Evolutionary conservation across 2,329 filamentous ascomycete species (phyloP), one percentile per base, ranked within the genome.

Genomic region (Amylocarpus encephaloides): DNA sequence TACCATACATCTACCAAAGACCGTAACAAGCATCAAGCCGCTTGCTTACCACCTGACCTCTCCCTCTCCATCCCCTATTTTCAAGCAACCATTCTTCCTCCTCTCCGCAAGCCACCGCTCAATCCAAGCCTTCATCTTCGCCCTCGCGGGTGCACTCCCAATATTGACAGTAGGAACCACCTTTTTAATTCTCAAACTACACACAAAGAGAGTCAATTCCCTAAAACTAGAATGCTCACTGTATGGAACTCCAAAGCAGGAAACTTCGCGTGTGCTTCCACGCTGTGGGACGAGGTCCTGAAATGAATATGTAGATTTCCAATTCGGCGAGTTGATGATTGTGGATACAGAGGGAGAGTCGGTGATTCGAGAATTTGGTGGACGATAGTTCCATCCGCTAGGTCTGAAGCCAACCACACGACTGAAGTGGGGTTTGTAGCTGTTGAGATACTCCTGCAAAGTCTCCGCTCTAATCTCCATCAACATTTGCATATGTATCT

Each of bases 401-500:
- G 93, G 93, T 0, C 91, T 80, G 68, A 98, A 95, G 4, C 91
- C 93, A 15, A 97, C 86, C 41, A 95, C 82, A 46, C 88, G 85
- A 12, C 82, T 82, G 67, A 97, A 98, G 59, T 88, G 83, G 6
- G 86, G 84, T 55, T 85, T 86, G 71, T 89, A 87, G 33, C 79
- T 76, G 60, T 85, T 80, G 5, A 97, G 78, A 62, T 98, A 98
- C 53, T 95, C 91, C 57, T 88, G 83, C 1, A 98, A 76, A 0
- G 92, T 95, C 59, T 96, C 91, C 32, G 90, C 83, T 22, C 90
- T 84, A 58, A 98, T 90, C 67, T 97, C 92, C 76, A 93, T 93
- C 9, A 98, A 76, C 62, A 87, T 90, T 61, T 95, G 94, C 91
- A 98, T 96, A 70, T 98, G 93, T 0, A 98, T 90, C 68, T 97